These are phyloP conservation scores for Erythrophleum fordii DNA, from an alignment of 306 rosid species.

Conservation along the genomic window DNA sequence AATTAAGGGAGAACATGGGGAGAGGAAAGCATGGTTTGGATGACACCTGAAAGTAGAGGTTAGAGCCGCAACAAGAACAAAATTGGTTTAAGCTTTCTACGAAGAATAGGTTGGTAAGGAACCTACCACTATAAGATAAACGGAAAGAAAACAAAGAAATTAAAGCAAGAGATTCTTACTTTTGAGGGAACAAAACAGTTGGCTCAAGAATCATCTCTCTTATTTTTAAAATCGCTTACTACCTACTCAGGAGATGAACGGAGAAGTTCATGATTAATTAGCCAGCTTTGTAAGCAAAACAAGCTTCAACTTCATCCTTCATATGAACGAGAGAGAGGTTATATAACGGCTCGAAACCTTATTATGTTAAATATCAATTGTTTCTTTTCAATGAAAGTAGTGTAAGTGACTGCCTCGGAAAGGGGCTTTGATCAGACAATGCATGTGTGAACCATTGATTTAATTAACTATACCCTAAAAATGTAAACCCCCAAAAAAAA, in stretches of 20 bases:
- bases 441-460: constrained; percentile 77
- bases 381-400: constrained; percentile 57
- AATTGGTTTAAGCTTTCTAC: constrained; percentile 26
- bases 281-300: neutral
- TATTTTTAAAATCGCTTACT: constrained; percentile 20
- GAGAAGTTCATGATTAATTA: neutral
- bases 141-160: constrained; percentile 4
- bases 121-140: constrained; percentile 2
- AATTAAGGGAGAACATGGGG: neutral
- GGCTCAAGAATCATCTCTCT: constrained; percentile 23
- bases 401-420: constrained; percentile 72
- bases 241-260: neutral
- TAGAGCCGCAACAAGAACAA: constrained; percentile 31
- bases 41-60: constrained; percentile 13
- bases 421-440: constrained; percentile 72
- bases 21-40: neutral
- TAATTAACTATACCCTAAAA: neutral
- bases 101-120: constrained; percentile 41
- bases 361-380: constrained; percentile 42
- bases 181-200: constrained; percentile 23
- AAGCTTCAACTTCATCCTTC: neutral
- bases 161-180: constrained; percentile 32
- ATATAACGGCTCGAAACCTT: constrained; percentile 13
- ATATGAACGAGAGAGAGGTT: neutral
- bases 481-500: neutral